Conservation (phyloP, 805 yeast genomes). For the Suhomyces pyralidae region DNA sequence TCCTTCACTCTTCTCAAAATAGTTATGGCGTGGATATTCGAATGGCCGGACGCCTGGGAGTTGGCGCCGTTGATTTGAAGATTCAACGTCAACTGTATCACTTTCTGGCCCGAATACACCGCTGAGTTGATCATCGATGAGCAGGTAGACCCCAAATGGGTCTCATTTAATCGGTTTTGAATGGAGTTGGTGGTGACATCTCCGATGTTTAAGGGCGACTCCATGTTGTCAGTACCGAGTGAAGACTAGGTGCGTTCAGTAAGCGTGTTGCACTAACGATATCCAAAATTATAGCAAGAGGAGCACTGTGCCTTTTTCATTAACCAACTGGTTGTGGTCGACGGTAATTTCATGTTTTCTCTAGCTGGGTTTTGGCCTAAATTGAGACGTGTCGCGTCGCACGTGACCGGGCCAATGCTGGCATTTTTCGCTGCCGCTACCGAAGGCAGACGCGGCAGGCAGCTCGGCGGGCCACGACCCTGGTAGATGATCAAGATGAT, state of each 20-base stretch:
- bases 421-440: neutral
- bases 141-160: conserved; percentile 29
- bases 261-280: neutral
- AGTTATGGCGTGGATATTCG: neutral
- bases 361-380: neutral
- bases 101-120: conserved; percentile 34
- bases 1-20: conserved; percentile 43
- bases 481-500: neutral
- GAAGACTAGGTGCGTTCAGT: neutral
- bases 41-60: neutral
- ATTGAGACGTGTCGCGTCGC: neutral
- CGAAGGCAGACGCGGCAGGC: neutral
- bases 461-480: neutral
- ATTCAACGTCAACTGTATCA: conserved; percentile 31
- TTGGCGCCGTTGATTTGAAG: conserved; percentile 11
- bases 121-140: conserved; percentile 23
- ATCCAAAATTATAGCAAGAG: neutral
- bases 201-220: conserved; percentile 41
- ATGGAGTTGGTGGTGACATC: conserved; percentile 42
- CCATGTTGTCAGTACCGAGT: conserved; percentile 24
- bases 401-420: neutral
- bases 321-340: neutral
- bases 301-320: neutral
- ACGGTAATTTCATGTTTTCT: neutral
- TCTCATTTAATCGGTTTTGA: conserved; percentile 30